Evolutionary conservation across 768 basidiomycete genomes (phyloP).

Genomic region (Sporobolomyces pararoseus): DNA sequence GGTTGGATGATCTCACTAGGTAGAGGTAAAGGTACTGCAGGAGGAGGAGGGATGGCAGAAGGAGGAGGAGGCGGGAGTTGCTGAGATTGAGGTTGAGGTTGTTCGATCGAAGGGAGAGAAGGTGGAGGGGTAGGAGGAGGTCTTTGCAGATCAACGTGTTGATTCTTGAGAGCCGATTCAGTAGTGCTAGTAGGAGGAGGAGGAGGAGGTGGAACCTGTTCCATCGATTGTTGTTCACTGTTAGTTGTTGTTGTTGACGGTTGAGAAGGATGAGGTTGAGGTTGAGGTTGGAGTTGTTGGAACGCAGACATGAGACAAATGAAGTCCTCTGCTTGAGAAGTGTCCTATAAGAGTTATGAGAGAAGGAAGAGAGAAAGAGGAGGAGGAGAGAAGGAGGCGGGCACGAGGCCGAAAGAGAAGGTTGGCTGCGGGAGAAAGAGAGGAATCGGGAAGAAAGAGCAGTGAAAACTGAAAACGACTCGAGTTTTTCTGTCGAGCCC

Average conservation of each 20-base stretch:
- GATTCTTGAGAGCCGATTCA: not conserved
- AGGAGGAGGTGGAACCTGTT: slow-evolving; percentile 12
- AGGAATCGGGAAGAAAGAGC: not conserved
- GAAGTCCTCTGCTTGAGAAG: slow-evolving; percentile 11
- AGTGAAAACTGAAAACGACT: not conserved
- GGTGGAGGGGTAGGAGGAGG: slow-evolving; percentile 1
- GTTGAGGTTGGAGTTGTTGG: not conserved
- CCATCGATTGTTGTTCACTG: not conserved
- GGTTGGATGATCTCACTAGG: not conserved
- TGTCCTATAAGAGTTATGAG: not conserved
- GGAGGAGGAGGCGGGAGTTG: not conserved
- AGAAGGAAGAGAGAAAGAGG: not conserved
- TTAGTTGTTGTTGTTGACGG: not conserved
- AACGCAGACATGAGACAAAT: slow-evolving; percentile 18
- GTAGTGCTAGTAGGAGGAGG: not conserved
- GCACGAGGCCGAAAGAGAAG: not conserved
- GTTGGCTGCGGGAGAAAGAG: not conserved
- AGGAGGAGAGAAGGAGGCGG: not conserved
- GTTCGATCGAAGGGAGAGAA: not conserved
- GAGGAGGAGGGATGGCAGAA: slow-evolving; percentile 17
- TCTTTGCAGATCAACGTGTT: not conserved
- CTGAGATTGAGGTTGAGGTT: not conserved
- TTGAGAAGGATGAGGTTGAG: not conserved
- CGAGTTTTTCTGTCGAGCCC: too few relatives aligned
- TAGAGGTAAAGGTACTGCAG: slow-evolving; percentile 8